Evolutionary conservation across 2,329 filamentous ascomycete genomes (phyloP), one percentile per base, ranked within the genome.

Genomic region (Xylariales sp.): DNA sequence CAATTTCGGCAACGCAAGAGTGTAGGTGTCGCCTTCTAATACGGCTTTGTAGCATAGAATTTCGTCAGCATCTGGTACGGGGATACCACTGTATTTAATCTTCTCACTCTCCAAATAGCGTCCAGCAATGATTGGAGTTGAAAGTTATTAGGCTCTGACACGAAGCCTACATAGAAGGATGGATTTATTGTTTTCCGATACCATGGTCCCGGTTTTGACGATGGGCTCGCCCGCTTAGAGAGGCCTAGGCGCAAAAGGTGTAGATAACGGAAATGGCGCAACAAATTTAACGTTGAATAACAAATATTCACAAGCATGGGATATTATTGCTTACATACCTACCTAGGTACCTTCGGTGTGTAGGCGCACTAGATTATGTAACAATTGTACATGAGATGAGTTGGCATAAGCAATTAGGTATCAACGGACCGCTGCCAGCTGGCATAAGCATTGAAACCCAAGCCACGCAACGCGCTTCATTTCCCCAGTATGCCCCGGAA

Each of bases 1-100:
- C 60, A 67, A 14, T 72, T 72, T n/a, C 76, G 75, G 18, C 75
- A 80, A 64, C 80, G 80, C 61, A 78, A 76, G 71, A 83, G 81
- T 67, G 83, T 85, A 23, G 83, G 83, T 7, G 80, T 86, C 69
- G 83, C 84, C 3, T 83, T 85, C 74, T 84, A 69, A 80, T 75
- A 55, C 65, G 43, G 57, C 46, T 62, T 12, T 72, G 65, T 65
- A 60, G 56, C 69, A 71, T 68, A 66, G 68, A 66, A 64, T 73
- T 69, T 64, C 65, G 71, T 72, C 68, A 71, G 65, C 68, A 69
- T 61, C 52, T 66, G 70, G 72, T 70, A 68, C 69, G 62, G 16
- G 65, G 71, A 66, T 68, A 70, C 68, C 54, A 64, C 53, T 64
- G 64, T 72, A 68, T 67, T 66, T 64, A 68, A 71, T 73, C 49